Evolutionary conservation across 805 yeast species (phyloP), one percentile per base, ranked within the genome.

Genomic region (Kluyveromyces dobzhanskii): DNA sequence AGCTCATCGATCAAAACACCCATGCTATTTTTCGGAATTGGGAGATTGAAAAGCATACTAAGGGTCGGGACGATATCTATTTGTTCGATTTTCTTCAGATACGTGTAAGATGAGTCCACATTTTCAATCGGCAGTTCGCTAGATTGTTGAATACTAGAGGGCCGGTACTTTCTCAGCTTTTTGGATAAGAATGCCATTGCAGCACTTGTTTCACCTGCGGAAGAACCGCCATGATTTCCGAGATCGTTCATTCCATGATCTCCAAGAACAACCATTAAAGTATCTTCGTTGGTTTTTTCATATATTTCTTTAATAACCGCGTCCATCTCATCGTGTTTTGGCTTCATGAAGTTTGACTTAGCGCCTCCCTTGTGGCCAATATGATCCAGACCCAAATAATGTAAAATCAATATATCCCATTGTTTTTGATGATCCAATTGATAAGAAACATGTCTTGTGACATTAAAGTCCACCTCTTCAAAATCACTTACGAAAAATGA

Each of bases 351-450:
- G 0, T 73, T 62, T 9, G 95, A 85, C 4, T 64, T 51, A 0
- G 98, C 90, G 0, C 99, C 99, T 32, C 95, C 94, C 56, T 87
- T 90, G 59, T 92, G 99, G 2, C 99, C 99, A 51, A 92, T 92
- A 57, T 92, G 99, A 56, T 92, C 99, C 21, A 92, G 66, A 0
- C 99, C 99, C 14, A 92, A 64, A 52, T 90, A 92, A 57, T 92
- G 99, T 28, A 92, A 64, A 29, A 92, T 80, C 44, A 92, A 64
- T 4, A 79, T 81, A 55, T 92, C 96, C 97, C 97, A 92, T 9
- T 55, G 51, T 1, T 61, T 53, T 9, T 48, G 39, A 10, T 58
- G 50, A 3, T 31, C 41, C 19, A 90, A 57, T 47, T 85, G 85
- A 4, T 56, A 48, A 30, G 75, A 79, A 23, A 92, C 57, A 58